These are phyloP conservation scores for Dysphania ambrosioides DNA, from an alignment of 148 eudicot genomes.

Conservation along the genomic window DNA sequence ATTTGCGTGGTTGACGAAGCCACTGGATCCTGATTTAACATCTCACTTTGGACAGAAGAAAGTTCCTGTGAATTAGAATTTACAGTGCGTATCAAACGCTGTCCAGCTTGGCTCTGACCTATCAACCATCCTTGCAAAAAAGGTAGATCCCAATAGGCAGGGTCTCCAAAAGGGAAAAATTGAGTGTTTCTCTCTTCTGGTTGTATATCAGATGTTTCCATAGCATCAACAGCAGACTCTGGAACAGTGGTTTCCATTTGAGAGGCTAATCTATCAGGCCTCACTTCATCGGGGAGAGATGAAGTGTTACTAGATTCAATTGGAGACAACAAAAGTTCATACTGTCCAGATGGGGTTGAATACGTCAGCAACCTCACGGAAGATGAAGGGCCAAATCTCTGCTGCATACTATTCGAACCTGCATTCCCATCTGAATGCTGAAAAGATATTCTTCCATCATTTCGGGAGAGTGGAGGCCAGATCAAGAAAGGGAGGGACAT, in stretches of 20 bases:
- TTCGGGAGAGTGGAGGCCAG: slow-evolving; percentile 62
- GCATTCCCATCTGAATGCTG: slow-evolving; percentile 48
- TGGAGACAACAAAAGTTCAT: slow-evolving; percentile 83
- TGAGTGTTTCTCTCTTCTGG: slow-evolving; percentile 67
- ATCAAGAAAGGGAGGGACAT: slow-evolving; percentile 61
- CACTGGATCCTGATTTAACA: slow-evolving; percentile 26
- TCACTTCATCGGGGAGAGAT: slow-evolving; percentile 40
- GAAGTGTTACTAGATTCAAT: slow-evolving; percentile 53
- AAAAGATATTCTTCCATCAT: slow-evolving; percentile 44
- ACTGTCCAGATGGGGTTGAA: slow-evolving; percentile 91
- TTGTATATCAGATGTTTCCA: slow-evolving; percentile 62
- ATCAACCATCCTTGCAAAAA: slow-evolving; percentile 97
- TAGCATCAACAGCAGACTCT: slow-evolving; percentile 47
- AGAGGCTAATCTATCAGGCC: slow-evolving; percentile 36
- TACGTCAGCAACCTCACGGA: slow-evolving; percentile 89
- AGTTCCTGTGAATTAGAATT: slow-evolving; percentile 44
- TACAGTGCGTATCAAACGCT: slow-evolving; percentile 50
- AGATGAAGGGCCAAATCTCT: slow-evolving; percentile 56
- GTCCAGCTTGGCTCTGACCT: slow-evolving; percentile 96
- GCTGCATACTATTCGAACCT: slow-evolving; percentile 40
- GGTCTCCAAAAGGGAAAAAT: slow-evolving; percentile 69
- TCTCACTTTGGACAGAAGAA: slow-evolving; percentile 34
- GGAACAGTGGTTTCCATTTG: slow-evolving; percentile 42
- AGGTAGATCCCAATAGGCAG: slow-evolving; percentile 82
- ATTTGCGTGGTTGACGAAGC: slow-evolving; percentile 31